Conservation (phyloP, 495 filamentous ascomycete genomes). For the Daldinia grandis region DNA sequence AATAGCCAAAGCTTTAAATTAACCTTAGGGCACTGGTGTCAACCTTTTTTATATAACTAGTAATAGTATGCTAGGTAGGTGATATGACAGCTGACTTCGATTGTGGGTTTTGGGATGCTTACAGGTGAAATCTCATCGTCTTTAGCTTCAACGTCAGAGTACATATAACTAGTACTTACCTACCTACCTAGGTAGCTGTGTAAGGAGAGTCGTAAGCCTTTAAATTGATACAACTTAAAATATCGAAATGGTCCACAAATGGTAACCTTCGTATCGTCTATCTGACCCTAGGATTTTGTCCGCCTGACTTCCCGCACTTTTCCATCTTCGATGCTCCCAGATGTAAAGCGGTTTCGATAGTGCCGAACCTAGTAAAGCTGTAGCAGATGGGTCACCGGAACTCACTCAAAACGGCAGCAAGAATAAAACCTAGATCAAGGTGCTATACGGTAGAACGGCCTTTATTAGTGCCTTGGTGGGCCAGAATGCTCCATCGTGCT, state of each 20-base stretch:
- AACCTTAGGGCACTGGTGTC: constrained; percentile 11
- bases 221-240: constrained; percentile 30
- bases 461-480: constrained; percentile 32
- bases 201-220: constrained; percentile 19
- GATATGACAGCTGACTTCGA: neutral
- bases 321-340: constrained; percentile 9
- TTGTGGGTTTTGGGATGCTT: neutral
- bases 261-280: constrained; percentile 1
- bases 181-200: no score
- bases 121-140: constrained; percentile 9
- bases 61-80: no score
- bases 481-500: constrained; percentile 33
- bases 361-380: constrained; percentile 32
- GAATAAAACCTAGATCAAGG: constrained; percentile 37
- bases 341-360: constrained; percentile 20
- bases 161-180: no score
- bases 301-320: constrained; percentile 29
- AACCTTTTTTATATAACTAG: constrained; percentile 18
- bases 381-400: constrained; percentile 16
- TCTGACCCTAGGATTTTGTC: constrained; percentile 5
- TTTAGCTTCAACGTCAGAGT: constrained; percentile 7
- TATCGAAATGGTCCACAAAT: neutral
- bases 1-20: constrained; percentile 4
- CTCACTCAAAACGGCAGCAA: constrained; percentile 29
- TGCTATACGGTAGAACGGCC: constrained; percentile 41